Base-by-base conservation (phyloP, 176 grass and related monocot species). In the Metroxylon sagu region DNA sequence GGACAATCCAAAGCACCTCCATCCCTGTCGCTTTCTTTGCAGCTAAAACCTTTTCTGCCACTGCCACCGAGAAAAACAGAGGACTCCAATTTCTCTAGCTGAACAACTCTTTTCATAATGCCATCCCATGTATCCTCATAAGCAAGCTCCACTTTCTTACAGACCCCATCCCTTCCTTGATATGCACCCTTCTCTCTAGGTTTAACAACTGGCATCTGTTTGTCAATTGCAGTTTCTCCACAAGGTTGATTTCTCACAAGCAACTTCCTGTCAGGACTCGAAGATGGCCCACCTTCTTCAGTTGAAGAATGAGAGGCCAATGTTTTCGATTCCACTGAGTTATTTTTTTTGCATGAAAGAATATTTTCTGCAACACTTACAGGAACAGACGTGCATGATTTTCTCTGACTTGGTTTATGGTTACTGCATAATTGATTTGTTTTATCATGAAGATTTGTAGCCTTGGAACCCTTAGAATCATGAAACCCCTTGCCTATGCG, bases 401-500 rank as follows among this genome's bases (percentile, higher is more conserved):
- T 52, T 62, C 52, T 15, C 56, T 10, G 43, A 21, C 50, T 31
- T 54, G 61, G 50, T 73, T 57, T 65, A 50, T 19, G 62, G 49
- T 48, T 66, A 50, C 68, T 48, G 59, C 59, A 76, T 30, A 62
- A 23, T 70, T 49, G 14, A 27, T 79, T 65, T 17, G 48, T 73
- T 61, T 70, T 70, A 49, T 50, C 48, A 26, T 39, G 19, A 49
- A 61, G 55, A 61, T 27, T 54, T 12, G 27, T 29, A 59, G 74
- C 54, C 18, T 57, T 74, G 26, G 71, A 70, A 73, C 52, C 16
- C 75, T 57, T 60, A 65, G 54, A 16, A 75, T 80, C 65, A 26
- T 71, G 71, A 26, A 80, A 66, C 57, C 52, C 77, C 71, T 48
- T 77, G 14, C 69, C 77, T 68, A 71, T 80, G 50, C 35, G 65